phyloP scores from a whole-genome alignment of 1,284 basidiomycete genomes.

The Kalmanozyma brasiliensis region DNA sequence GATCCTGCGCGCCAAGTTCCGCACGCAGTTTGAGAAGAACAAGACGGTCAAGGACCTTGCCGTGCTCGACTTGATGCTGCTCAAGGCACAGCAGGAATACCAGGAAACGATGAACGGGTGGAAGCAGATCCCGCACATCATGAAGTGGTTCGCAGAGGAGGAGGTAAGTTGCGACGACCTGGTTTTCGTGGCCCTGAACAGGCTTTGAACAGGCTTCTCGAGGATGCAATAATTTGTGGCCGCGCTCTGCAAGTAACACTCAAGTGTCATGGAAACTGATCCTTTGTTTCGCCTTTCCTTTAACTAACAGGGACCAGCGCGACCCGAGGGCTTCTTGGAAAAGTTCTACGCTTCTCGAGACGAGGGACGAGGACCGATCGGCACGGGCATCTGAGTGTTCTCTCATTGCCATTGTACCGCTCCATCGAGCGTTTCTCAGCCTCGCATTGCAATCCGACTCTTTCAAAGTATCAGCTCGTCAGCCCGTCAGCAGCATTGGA shows the following conservation, averaged over 20 bases:
- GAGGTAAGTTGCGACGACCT: constrained; percentile 66
- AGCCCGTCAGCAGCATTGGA: background rate
- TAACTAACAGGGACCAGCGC: constrained; percentile 60
- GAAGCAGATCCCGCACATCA: constrained; percentile 76
- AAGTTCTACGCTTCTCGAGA: constrained; percentile 77
- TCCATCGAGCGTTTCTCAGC: constrained; percentile 1
- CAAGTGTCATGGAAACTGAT: constrained; percentile 16
- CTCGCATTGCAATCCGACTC: constrained; percentile 20
- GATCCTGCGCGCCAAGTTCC: constrained; percentile 83
- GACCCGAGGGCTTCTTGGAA: constrained; percentile 77
- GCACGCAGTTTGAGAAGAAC: constrained; percentile 88
- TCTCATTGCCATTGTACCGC: background rate
- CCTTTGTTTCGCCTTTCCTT: background rate
- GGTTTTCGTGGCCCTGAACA: too few relatives aligned
- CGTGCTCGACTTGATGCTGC: constrained; percentile 86
- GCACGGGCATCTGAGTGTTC: constrained; percentile 40
- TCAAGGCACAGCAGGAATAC: constrained; percentile 87
- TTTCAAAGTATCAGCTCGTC: constrained; percentile 1
- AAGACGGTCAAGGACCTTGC: constrained; percentile 82
- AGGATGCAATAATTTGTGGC: background rate
- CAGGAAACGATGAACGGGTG: constrained; percentile 93
- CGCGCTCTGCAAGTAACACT: too few relatives aligned
- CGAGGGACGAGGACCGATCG: constrained; percentile 59
- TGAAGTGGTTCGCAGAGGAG: constrained; percentile 69
- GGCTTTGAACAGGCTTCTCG: too few relatives aligned